Evolutionary conservation across 75 land plant species (phyloP).

Genomic region (Cupressus sempervirens): DNA sequence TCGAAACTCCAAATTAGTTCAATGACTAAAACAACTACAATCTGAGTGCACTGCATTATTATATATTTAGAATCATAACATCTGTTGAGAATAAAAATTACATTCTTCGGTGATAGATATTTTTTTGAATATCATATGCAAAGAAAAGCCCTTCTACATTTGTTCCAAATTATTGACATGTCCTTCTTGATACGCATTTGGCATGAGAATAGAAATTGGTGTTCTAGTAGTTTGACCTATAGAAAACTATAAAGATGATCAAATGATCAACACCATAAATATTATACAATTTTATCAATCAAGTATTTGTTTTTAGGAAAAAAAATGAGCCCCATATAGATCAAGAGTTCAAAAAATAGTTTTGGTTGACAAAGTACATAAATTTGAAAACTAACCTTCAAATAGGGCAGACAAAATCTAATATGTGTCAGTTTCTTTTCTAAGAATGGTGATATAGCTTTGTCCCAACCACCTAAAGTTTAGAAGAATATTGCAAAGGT

Average conservation of each 20-base stretch:
- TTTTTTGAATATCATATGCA: background rate
- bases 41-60: too few relatives aligned
- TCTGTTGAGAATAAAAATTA: background rate
- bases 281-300: background rate
- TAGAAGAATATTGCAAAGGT: background rate
- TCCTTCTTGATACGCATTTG: slow-evolving; percentile 98
- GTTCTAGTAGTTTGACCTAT: slow-evolving; percentile 95
- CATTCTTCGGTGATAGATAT: background rate
- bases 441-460: slow-evolving; percentile 95
- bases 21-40: too few relatives aligned
- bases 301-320: background rate
- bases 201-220: slow-evolving; percentile 80
- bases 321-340: background rate
- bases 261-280: background rate
- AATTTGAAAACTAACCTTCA: slow-evolving; percentile 52
- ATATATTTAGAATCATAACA: background rate
- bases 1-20: too few relatives aligned
- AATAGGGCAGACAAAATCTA: slow-evolving; percentile 72
- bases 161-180: slow-evolving; percentile 48
- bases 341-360: background rate
- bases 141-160: background rate
- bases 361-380: background rate
- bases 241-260: slow-evolving; percentile 11
- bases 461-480: slow-evolving; percentile 92
- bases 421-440: slow-evolving; percentile 97